Base-by-base conservation (phyloP, 169 alveolate genomes). In the Cryptosporidium ubiquitum region DNA sequence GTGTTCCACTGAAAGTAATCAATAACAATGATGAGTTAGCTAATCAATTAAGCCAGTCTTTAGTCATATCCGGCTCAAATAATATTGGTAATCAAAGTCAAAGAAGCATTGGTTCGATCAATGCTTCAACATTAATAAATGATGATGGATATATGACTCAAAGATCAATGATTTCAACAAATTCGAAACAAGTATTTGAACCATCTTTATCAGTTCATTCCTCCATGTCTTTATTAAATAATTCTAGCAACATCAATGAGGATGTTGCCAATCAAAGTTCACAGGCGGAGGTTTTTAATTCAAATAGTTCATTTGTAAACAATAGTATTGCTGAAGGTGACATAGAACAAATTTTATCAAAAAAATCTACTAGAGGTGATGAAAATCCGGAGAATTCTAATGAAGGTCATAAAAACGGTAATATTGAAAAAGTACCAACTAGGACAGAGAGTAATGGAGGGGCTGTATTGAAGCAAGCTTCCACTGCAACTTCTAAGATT, bases 21-120 rank as follows among this genome's bases (percentile, higher is more conserved):
- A 47, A 69, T 69, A 79, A 79, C 57, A 60, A 74, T 39, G 79
- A 79, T 29, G 70, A 55, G 14, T 42, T 79, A 29, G 68, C 23
- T 26, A 79, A 64, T 79, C 79, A 64, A 60, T 61, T 64, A 14
- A 79, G 79, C 12, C 79, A 64, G 18, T 61, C 79, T 7, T 29
- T 64, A 42, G 49, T 61, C 0, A 64, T 64, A n/a, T 79, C 75
- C 10, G 49, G 68, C 7, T 40, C 55, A 26, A 79, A 40, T 29
- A 58, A 79, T 44, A 64, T 61, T 29, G 89, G 89, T 31, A 79
- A 64, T 79, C 89, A 79, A 29, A 79, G 89, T 47, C 89, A 79
- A 10, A 58, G 89, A 61, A 79, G 89, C 40, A 23, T 79, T 20
- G 23, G n/a, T 9, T 79, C 89, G 18, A 58, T 73, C 20, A 73